Conservation (phyloP, 1,284 basidiomycete species). For the Rugosomyces carneus region DNA sequence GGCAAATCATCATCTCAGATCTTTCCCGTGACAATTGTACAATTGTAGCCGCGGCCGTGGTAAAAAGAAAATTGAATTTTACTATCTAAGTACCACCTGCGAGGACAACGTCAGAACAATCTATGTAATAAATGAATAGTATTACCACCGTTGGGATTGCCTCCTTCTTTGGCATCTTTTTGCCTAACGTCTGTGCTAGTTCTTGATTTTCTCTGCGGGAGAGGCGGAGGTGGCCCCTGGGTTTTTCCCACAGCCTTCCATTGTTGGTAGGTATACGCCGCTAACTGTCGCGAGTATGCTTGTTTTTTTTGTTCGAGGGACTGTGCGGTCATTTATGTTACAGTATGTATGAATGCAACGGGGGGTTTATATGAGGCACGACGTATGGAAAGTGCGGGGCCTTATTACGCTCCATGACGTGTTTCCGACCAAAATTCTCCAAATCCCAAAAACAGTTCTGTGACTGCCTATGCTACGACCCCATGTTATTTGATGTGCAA, state of each 20-base stretch:
- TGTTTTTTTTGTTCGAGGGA: constrained; percentile 42
- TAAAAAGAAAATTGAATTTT: no score
- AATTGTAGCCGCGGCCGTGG: no score
- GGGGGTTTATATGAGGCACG: constrained; percentile 4
- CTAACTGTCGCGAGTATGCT: constrained; percentile 52
- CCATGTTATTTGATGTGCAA: no score
- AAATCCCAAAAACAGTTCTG: neutral
- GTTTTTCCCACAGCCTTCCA: constrained; percentile 33
- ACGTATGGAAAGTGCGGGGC: constrained; percentile 4
- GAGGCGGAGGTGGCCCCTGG: neutral
- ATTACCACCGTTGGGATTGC: neutral
- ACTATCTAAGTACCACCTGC: no score
- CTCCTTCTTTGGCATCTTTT: neutral
- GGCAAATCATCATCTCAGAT: neutral
- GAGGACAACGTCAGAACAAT: no score
- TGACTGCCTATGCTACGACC: no score
- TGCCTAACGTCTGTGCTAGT: neutral
- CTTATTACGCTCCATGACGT: constrained; percentile 4
- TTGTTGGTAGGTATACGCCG: constrained; percentile 51
- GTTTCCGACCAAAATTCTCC: neutral
- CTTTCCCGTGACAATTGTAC: neutral
- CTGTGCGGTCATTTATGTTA: constrained; percentile 25
- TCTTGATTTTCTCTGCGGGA: constrained; percentile 2
- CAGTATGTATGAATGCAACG: no score
- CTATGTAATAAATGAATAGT: neutral